Base-by-base conservation (phyloP, 2,329 filamentous ascomycete genomes). In the Microcyclospora pomicola region DNA sequence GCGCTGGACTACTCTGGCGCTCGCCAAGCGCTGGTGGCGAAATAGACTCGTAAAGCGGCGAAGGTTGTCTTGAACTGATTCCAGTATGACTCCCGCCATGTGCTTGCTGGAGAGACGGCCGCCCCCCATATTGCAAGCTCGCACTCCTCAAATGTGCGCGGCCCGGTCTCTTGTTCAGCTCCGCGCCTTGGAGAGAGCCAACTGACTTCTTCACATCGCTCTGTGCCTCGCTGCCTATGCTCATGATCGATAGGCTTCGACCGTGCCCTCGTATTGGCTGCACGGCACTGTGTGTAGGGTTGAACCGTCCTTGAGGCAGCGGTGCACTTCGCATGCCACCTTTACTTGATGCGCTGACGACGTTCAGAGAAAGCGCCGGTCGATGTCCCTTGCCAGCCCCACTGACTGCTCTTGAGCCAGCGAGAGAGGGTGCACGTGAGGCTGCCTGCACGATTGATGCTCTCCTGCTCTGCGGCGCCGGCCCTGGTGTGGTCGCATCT, bases 111-210 rank as follows among this genome's bases (percentile, higher is more conserved):
- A 38, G 31, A 13, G 44, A 39, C 16, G 45, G 39, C 35, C 39
- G 68, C 34, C 76, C 66, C 45, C 75, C 56, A 47, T 88, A 80
- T 57, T 93, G 86, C 42, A 93, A 63, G 64, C 86, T 94, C 15
- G 83, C 75, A 29, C 85, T 85, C 37, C 86, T 72, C 34, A 70
- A 75, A 65, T 94, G 86, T 4, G 78, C 73, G 49, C 75, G 75
- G 13, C 53, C 55, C 14, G 74, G 71, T 37, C 74, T 69, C 36
- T 55, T 54, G 9, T 53, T 48, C 7, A 40, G 6, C 11, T 27
- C 32, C 11, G 14, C 35, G 5, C 38, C 16, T 28, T 39, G 34
- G 5, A 45, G 47, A 16, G 42, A 33, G 28, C 45, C 7, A 7
- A 24, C 7, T 7, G 19, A 4, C 7, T 24, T 4, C 19, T 24